These are phyloP conservation scores for Suillus brevipes DNA, from an alignment of 768 basidiomycete genomes.

Conservation along the genomic window DNA sequence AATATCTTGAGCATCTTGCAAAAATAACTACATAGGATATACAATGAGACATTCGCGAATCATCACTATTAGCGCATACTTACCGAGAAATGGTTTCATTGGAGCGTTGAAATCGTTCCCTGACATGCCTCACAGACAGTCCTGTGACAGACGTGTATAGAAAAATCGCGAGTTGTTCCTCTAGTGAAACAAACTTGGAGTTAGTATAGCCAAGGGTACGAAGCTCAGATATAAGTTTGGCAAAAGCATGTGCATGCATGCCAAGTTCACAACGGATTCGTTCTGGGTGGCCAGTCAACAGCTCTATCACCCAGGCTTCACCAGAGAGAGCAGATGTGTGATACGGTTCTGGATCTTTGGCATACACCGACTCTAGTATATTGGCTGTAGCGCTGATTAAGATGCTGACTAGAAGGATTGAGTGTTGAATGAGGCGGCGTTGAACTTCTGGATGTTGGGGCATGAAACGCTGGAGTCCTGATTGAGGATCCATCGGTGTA, in stretches of 20 bases:
- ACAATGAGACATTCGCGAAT: background rate
- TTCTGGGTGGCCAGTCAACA: constrained; percentile 20
- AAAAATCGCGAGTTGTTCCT: constrained; percentile 42
- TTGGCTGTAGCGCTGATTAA: background rate
- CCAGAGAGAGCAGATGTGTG: constrained; percentile 25
- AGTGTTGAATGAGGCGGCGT: background rate
- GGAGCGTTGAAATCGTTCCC: constrained; percentile 40
- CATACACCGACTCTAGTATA: background rate
- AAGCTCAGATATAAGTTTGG: constrained; percentile 25
- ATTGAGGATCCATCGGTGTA: too few species aligned
- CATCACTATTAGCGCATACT: background rate
- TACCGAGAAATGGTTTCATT: constrained; percentile 41
- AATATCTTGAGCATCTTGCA: background rate
- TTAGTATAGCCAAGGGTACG: constrained; percentile 18
- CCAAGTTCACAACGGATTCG: constrained; percentile 24
- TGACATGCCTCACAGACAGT: constrained; percentile 16
- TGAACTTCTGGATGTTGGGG: background rate
- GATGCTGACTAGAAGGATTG: background rate
- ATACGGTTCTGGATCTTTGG: background rate
- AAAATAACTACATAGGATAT: background rate
- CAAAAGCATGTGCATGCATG: constrained; percentile 30
- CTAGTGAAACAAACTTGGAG: constrained; percentile 26
- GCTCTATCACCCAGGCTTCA: constrained; percentile 22
- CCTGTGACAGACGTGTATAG: constrained; percentile 28
- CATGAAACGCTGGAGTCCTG: background rate